These are phyloP conservation scores for Cardamine resedifolia DNA, from an alignment of 345 rosid species.

Conservation along the genomic window DNA sequence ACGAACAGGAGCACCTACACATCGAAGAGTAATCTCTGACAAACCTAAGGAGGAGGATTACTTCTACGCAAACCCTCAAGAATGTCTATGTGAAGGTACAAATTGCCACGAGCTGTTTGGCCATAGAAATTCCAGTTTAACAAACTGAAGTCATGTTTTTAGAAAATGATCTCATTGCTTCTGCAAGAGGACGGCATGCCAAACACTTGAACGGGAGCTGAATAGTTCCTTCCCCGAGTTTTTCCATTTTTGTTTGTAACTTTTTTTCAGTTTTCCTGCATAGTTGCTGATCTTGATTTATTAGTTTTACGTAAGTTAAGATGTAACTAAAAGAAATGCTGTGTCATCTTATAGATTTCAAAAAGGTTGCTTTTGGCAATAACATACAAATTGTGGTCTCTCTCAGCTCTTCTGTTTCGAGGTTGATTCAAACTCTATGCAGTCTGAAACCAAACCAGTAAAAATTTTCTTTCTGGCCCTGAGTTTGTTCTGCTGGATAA, in stretches of 20 bases:
- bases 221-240: slow-evolving; percentile 25
- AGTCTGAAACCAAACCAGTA: slow-evolving; percentile 15
- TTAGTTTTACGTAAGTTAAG: slow-evolving; percentile 36
- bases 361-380: slow-evolving; percentile 27
- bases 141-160: slow-evolving; percentile 24
- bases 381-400: slow-evolving; percentile 25
- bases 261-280: slow-evolving; percentile 34
- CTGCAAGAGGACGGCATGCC: slow-evolving; percentile 31
- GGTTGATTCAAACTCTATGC: slow-evolving; percentile 16
- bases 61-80: slow-evolving; percentile 94
- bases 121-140: slow-evolving; percentile 34
- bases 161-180: slow-evolving; percentile 28
- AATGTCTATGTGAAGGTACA: slow-evolving; percentile 76
- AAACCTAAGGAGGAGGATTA: slow-evolving; percentile 98
- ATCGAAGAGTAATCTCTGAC: slow-evolving; percentile 61
- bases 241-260: slow-evolving; percentile 36
- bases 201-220: slow-evolving; percentile 25
- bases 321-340: slow-evolving; percentile 38
- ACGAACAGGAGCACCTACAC: slow-evolving; percentile 72
- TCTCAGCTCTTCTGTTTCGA: background rate
- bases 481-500: slow-evolving; percentile 30
- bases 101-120: slow-evolving; percentile 58
- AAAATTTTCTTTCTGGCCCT: background rate
- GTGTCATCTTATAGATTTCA: slow-evolving; percentile 33
- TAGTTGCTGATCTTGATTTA: slow-evolving; percentile 37